Conservation (phyloP, 2,329 filamentous ascomycete genomes). For the Beauveria sp. region DNA sequence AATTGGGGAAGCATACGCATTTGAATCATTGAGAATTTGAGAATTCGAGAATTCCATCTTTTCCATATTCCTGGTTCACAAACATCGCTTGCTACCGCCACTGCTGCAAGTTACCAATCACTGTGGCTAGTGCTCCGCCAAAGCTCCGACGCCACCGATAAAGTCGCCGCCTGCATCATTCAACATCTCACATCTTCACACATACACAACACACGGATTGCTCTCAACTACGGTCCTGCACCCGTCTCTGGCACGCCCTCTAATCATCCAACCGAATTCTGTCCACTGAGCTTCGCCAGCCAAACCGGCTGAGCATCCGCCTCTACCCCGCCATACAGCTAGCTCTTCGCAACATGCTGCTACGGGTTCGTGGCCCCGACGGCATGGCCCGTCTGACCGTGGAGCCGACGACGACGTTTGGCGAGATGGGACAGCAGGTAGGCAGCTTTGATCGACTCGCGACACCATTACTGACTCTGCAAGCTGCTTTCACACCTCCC, state of each 20-base stretch:
- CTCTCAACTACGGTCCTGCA: neutral
- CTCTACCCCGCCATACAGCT: neutral
- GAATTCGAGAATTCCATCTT: no score
- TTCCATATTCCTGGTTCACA: neutral
- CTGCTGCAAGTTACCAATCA: neutral
- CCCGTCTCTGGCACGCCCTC: neutral
- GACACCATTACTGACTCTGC: conserved; percentile 13
- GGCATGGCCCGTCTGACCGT: conserved; percentile 84
- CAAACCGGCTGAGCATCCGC: neutral
- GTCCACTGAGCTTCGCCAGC: conserved; percentile 1
- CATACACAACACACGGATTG: neutral
- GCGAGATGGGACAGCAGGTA: conserved; percentile 49
- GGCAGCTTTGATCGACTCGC: conserved; percentile 5
- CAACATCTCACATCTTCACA: conserved; percentile 2
- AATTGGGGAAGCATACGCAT: neutral
- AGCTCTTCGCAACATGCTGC: conserved; percentile 52
- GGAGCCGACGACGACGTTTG: conserved; percentile 67
- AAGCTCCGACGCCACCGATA: conserved; percentile 9
- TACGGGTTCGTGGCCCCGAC: conserved; percentile 84
- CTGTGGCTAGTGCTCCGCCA: conserved; percentile 6
- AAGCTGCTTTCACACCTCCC: conserved; percentile 54
- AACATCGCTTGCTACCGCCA: neutral
- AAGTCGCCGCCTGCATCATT: conserved; percentile 2
- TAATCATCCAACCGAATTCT: no score
- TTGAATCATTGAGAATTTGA: neutral